Base-by-base conservation (phyloP, 2,329 filamentous ascomycete species). In the Xylariaceae sp. region DNA sequence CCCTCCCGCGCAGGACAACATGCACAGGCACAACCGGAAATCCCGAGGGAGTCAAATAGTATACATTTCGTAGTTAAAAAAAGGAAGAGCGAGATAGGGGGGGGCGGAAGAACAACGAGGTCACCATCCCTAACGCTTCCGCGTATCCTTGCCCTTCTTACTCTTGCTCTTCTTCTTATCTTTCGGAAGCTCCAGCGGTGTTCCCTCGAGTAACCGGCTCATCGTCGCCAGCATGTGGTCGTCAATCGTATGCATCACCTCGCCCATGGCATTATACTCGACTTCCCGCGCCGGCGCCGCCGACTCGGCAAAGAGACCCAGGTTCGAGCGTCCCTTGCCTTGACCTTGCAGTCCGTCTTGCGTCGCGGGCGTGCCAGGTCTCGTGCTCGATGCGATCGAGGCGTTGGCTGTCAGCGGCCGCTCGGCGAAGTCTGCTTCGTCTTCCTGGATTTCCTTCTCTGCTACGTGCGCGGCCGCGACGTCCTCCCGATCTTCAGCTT, bases 401-500 rank as follows among this genome's bases (percentile, higher is more conserved):
- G 74, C 71, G 17, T 70, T 73, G 60, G 67, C 71, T 57, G 67
- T 78, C 65, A 69, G 57, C 13, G 81, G 75, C 72, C 84, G 83
- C 68, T 92, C 89, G 2, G 86, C 86, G 66, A 96, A 96, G 69
- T 96, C 92, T 3, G 85, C 89, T 51, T 92, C 90, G 66, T 96
- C 91, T 23, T 89, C 88, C 68, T 90, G 86, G 51, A 94, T 88
- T 73, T 99, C 94, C 69, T 89, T 94, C 71, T 95, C 89, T 0
- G 94, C 94, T 8, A 89, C 84, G 55, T 89, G 88, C 1, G 94
- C 94, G 0, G 94, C 94, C 30, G 86, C 87, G 11, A 93, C 90
- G 71, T 99, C 94, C 71, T 99, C 94, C 52, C 84, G 85, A 68
- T 99, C 94, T 74, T 99, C 94, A 0, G 92, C 93, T 64, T 90